Evolutionary conservation across 768 basidiomycete species (phyloP).

Genomic region (Wakefieldia striispora): DNA sequence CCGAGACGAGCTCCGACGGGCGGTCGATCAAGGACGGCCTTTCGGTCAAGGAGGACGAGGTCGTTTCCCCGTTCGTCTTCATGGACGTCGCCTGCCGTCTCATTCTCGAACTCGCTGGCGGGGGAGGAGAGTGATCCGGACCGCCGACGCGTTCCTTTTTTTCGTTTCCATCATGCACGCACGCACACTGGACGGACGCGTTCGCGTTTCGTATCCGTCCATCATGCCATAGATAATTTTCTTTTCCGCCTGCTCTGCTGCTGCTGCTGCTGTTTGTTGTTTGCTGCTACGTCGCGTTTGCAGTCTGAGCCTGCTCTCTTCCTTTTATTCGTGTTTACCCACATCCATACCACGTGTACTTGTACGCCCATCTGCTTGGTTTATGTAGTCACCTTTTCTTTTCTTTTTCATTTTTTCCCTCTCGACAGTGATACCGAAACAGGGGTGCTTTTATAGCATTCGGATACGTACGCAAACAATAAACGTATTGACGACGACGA

Average conservation of each 20-base stretch:
- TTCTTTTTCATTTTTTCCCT: background rate
- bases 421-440: too few relatives aligned
- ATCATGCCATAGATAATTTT: conserved; percentile 10
- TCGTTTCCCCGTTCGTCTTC: conserved; percentile 89
- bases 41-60: conserved; percentile 52
- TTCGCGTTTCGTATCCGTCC: conserved; percentile 7
- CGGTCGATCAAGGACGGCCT: conserved; percentile 51
- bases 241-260: conserved; percentile 7
- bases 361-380: conserved; percentile 15
- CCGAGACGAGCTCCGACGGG: conserved; percentile 56
- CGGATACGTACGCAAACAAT: too few relatives aligned
- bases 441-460: too few relatives aligned
- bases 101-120: conserved; percentile 90
- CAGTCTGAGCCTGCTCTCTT: background rate
- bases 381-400: conserved; percentile 9
- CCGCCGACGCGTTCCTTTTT: too few relatives aligned
- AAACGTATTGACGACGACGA: too few relatives aligned
- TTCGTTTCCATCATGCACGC: background rate
- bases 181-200: background rate
- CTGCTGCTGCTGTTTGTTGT: conserved; percentile 10
- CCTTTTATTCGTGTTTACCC: background rate
- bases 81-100: conserved; percentile 94
- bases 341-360: conserved; percentile 19
- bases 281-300: conserved; percentile 1
- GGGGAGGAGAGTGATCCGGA: conserved; percentile 41